Percentiles rank a stretch among this genome's conserved stretches.
These are phyloP conservation scores for Gynandropsis gynandra DNA, from an alignment of 345 rosid genomes.

Conservation along the genomic window DNA sequence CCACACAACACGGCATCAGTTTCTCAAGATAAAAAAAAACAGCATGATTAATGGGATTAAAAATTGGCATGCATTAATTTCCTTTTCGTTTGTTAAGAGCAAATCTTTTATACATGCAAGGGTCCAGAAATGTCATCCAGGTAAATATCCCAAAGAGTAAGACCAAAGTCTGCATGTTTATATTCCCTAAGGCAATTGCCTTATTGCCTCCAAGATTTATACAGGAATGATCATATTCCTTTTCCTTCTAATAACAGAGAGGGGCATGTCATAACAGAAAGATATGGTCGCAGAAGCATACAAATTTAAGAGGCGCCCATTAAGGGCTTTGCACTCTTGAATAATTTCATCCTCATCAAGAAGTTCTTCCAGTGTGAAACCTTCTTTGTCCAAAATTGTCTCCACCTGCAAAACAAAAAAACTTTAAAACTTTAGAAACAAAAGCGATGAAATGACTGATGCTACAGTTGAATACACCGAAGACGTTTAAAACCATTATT, in stretches of 20 bases:
- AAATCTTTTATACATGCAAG: not conserved
- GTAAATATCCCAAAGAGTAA: slow-evolving; percentile 7
- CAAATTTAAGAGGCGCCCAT: slow-evolving; percentile 89
- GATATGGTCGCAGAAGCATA: slow-evolving; percentile 25
- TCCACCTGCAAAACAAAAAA: slow-evolving; percentile 56
- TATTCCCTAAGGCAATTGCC: slow-evolving; percentile 7
- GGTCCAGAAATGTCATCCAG: not conserved
- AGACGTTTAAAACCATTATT: slow-evolving; percentile 2
- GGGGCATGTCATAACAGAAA: slow-evolving; percentile 1
- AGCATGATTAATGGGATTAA: slow-evolving; percentile 3
- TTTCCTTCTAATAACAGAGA: not conserved
- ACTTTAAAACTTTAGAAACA: slow-evolving; percentile 2
- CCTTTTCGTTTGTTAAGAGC: no score
- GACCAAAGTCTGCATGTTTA: slow-evolving; percentile 1
- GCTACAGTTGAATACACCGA: not conserved
- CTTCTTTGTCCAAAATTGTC: slow-evolving; percentile 74
- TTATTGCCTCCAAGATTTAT: slow-evolving; percentile 1
- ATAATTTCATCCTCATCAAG: slow-evolving; percentile 97
- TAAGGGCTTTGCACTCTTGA: slow-evolving; percentile 96
- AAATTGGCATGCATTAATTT: slow-evolving; percentile 3
- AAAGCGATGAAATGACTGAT: not conserved
- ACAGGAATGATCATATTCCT: slow-evolving; percentile 1
- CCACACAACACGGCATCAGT: slow-evolving; percentile 1
- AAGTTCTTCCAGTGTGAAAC: slow-evolving; percentile 84
- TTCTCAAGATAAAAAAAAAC: not conserved